These are phyloP conservation scores for Paraconiothyrium brasiliense DNA, from an alignment of 2,329 filamentous ascomycete species.

Conservation along the genomic window DNA sequence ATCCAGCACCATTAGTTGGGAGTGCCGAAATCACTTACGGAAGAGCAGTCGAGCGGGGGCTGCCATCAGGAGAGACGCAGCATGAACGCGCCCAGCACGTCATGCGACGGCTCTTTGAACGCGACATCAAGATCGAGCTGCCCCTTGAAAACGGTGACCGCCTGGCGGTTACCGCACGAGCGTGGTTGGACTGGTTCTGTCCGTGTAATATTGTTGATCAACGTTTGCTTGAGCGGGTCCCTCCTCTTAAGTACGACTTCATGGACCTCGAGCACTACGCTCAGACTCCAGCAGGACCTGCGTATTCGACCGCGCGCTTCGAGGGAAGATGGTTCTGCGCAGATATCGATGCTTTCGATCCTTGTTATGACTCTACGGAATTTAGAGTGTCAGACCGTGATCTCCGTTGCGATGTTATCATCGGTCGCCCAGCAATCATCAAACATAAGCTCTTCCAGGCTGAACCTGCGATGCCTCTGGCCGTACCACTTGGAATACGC, in stretches of 20 bases:
- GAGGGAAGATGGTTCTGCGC: neutral
- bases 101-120: neutral
- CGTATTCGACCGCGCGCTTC: neutral
- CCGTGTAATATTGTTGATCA: neutral
- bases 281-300: neutral
- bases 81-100: no score
- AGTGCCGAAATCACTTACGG: no score
- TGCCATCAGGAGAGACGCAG: no score
- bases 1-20: no score
- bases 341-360: neutral
- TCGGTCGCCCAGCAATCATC: neutral
- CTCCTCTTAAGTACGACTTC: neutral
- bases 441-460: neutral
- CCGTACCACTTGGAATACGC: neutral
- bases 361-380: neutral
- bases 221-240: neutral
- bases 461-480: neutral
- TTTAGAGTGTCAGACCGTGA: neutral
- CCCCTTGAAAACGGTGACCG: neutral
- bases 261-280: neutral
- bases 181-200: neutral
- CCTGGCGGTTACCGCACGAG: neutral
- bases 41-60: no score
- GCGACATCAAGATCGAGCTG: neutral
- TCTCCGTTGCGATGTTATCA: neutral